Evolutionary conservation across 108 stramenopile genomes (phyloP), one percentile per base, ranked within the genome.

Genomic region (Phaeodactylum tricornutum): DNA sequence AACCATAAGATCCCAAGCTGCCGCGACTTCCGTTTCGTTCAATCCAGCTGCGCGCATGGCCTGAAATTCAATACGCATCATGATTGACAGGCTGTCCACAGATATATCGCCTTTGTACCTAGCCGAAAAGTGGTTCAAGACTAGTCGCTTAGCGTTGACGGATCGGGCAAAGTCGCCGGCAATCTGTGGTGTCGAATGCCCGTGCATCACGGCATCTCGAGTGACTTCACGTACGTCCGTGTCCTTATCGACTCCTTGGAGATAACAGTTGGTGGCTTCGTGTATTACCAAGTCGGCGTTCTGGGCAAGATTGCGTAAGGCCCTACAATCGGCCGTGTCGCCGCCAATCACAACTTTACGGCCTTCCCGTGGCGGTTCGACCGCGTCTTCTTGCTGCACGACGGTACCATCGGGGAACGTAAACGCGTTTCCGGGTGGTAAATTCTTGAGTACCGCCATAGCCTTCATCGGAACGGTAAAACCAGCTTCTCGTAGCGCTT

Each of bases 311-410:
- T 61, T 56, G 60, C 47, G 29, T 19, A 69, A 27, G 11, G 53
- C 42, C 66, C 74, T 42, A 66, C 71, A 35, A 67, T 39, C 79
- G 29, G 83, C 76, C 14, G 96, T 96, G 55, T 97, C 93, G 0
- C 96, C 96, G 39, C 87, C 83, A 29, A 98, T 77, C 4, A 91
- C 93, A 28, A 98, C 64, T 59, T 94, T 93, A 29, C 96, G 77
- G 19, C 96, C 95, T 33, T 66, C 70, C 20, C 69, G 59, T 6
- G 88, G 64, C 16, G 79, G 66, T 32, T 78, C 87, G 4, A 93
- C 79, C 8, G 89, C 84, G 29, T 92, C 94, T 39, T 82, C 74
- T 43, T 79, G 79, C 12, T 62, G 57, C 7, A 91, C 30, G 6
- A 88, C 69, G 26, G 92, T 88, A 7, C 91, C 88, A 57, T 98